Evolutionary conservation across 352 stramenopile species (phyloP).

Genomic region (Phytophthora parvispora): DNA sequence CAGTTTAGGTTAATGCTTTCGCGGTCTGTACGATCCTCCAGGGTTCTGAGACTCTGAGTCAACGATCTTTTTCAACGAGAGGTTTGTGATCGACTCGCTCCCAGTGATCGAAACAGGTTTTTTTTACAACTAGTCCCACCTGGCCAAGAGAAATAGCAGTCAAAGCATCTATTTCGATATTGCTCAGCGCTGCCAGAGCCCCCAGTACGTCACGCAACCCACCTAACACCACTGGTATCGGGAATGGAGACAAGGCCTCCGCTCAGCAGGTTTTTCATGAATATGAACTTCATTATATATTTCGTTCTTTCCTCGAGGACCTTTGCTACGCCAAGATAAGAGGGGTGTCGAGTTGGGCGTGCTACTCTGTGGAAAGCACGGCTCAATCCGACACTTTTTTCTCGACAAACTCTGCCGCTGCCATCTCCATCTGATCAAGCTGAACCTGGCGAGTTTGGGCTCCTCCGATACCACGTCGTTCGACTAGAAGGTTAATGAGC

Average conservation of each 20-base stretch:
- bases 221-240: constrained; percentile 44
- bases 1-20: not conserved
- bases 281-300: too few relatives aligned
- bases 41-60: not conserved
- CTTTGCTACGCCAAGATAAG: too few relatives aligned
- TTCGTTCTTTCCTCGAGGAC: too few relatives aligned
- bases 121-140: too few relatives aligned
- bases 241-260: constrained; percentile 29
- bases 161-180: constrained; percentile 65
- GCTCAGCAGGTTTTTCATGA: too few relatives aligned
- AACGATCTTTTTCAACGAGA: not conserved
- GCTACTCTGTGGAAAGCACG: too few relatives aligned
- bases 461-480: not conserved
- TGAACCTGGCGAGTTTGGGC: not conserved
- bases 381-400: too few relatives aligned
- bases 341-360: too few relatives aligned
- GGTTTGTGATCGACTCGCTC: constrained; percentile 30
- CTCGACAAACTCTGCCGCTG: not conserved
- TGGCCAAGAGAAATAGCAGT: not conserved
- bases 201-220: constrained; percentile 53
- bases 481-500: not conserved
- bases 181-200: constrained; percentile 55
- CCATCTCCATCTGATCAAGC: not conserved
- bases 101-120: constrained; percentile 48
- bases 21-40: not conserved